Percentiles rank a stretch among this genome's conserved stretches.
These are phyloP conservation scores for Annulohypoxylon stygium DNA, from an alignment of 495 filamentous ascomycete genomes.

Conservation along the genomic window DNA sequence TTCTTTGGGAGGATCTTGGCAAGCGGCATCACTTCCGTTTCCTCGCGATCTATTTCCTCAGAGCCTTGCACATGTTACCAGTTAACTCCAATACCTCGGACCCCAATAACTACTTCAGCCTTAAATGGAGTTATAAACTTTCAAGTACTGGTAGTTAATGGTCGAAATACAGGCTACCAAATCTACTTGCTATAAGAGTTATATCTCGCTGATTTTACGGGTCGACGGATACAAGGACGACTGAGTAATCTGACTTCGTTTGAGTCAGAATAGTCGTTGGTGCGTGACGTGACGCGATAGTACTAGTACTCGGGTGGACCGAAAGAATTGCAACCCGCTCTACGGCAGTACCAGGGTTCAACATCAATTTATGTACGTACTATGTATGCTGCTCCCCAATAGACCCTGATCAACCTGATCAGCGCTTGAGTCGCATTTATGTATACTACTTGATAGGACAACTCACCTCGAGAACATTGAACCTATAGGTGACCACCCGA, in stretches of 20 bases:
- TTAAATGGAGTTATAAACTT: not conserved
- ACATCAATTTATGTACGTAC: not conserved
- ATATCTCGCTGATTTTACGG: not conserved
- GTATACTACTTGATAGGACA: slow-evolving; percentile 7
- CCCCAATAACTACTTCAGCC: not conserved
- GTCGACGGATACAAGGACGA: not conserved
- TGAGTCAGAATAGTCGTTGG: not conserved
- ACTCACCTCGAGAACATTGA: not conserved
- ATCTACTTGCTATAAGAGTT: not conserved
- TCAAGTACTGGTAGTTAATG: not conserved
- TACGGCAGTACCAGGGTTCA: not conserved
- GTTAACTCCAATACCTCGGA: not conserved
- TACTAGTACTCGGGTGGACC: slow-evolving; percentile 6
- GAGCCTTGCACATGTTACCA: not conserved
- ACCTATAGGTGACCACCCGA: not conserved
- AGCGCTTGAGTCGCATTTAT: not conserved
- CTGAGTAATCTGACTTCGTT: not conserved
- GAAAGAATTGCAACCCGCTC: not conserved
- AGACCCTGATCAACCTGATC: slow-evolving; percentile 15
- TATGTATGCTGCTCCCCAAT: not conserved
- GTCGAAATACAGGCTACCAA: not conserved
- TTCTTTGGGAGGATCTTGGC: slow-evolving; percentile 28
- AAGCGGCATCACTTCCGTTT: slow-evolving; percentile 21
- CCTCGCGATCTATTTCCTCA: not conserved
- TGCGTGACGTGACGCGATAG: slow-evolving; percentile 2